Evolutionary conservation across 2,329 filamentous ascomycete species (phyloP), one percentile per base, ranked within the genome.

Genomic region (Cercospora sp.): DNA sequence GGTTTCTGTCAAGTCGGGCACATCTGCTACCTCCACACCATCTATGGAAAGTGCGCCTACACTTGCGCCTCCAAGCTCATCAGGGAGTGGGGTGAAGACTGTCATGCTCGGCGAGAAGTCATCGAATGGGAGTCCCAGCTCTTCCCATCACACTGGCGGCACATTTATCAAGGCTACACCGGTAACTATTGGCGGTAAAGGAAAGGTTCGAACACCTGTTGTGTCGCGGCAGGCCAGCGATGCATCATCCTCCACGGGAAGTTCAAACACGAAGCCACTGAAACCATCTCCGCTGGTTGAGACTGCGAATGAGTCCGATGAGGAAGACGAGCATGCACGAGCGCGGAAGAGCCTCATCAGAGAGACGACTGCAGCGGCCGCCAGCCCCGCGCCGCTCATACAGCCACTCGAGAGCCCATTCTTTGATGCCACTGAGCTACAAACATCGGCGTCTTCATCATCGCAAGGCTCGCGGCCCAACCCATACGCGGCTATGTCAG

Each of bases 1-100:
- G 77, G 93, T 99, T 78, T 97, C 92, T 75, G 93, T 99, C 72
- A 95, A 93, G 66, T 71, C 70, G 33, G 59, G 64, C 40, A 62
- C 60, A 16, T 64, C 68, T 16, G 55, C 65, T 1, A 66, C 66
- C 10, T 66, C 71, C 0, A 62, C 68, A 16, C 60, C 63, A 4
- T 68, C 68, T 8, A 57, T 67, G 40, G 66, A 68, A 51, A 45
- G 55, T 20, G 31, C 63, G 16, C 63, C 69, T 36, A 61, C 40
- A 36, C 26, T 67, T 9, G 73, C 69, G 16, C 61, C 74, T 3
- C 48, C 48, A 16, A 74, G 75, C 23, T 30, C 60, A 8, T 53
- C 62, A 16, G 62, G 62, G 12, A 58, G 51, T 18, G 62, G 62
- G n/a, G 48, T 57, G 12, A 64, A 64, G 23, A 36, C 62, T 31